These are phyloP conservation scores for Casuarina cunninghamiana DNA, from an alignment of 306 rosid genomes.

Conservation along the genomic window DNA sequence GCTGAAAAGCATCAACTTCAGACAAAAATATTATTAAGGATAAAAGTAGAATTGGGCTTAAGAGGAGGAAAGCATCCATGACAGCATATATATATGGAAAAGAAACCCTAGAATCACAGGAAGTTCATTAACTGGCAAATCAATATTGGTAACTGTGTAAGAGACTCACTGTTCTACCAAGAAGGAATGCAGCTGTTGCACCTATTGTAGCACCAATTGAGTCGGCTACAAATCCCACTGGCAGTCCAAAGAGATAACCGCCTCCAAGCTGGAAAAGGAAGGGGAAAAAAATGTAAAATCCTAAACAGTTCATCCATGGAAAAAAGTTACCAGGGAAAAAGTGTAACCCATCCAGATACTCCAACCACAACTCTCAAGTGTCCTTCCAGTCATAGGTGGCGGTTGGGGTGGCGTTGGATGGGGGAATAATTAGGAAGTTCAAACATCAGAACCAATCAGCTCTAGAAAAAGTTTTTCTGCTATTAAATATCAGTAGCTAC, in stretches of 20 bases:
- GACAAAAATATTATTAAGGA: not conserved
- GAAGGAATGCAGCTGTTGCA: slow-evolving; percentile 53
- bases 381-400: not conserved
- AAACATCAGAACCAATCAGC: not conserved
- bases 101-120: not conserved
- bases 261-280: slow-evolving; percentile 55
- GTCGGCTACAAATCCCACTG: slow-evolving; percentile 58
- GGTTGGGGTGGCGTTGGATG: not conserved
- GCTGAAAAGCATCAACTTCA: not conserved
- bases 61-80: not conserved
- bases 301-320: not conserved
- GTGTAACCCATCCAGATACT: not conserved
- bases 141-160: not conserved
- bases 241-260: slow-evolving; percentile 61
- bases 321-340: not conserved
- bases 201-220: slow-evolving; percentile 62
- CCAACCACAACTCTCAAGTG: not conserved
- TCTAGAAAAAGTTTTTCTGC: not conserved
- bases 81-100: not conserved
- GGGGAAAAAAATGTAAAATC: not conserved
- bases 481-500: not conserved
- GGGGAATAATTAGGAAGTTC: not conserved
- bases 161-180: slow-evolving; percentile 55
- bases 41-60: not conserved
- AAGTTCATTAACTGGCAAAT: too few relatives aligned